phyloP scores from a whole-genome alignment of 805 yeast species.

The Kazachstania bromeliacearum region DNA sequence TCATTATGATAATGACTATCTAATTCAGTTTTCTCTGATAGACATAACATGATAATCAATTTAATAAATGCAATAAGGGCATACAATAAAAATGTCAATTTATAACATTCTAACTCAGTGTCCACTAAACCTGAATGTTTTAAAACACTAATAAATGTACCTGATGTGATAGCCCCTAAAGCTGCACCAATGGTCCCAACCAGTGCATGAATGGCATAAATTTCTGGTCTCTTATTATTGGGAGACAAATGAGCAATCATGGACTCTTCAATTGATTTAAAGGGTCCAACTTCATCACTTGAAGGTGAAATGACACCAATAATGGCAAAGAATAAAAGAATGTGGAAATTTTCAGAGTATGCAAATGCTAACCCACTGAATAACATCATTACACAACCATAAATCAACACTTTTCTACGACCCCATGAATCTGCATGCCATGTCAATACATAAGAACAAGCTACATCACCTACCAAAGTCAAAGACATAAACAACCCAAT shows the following conservation, averaged over 20 bases:
- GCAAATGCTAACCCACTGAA: conserved; percentile 58
- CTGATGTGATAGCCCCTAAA: conserved; percentile 57
- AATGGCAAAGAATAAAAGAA: conserved; percentile 62
- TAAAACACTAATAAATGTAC: conserved; percentile 44
- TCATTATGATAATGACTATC: conserved; percentile 18
- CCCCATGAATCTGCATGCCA: conserved; percentile 73
- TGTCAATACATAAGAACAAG: conserved; percentile 58
- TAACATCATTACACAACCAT: conserved; percentile 62
- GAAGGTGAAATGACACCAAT: conserved; percentile 82
- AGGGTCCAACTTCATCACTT: conserved; percentile 88
- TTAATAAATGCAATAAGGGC: conserved; percentile 46
- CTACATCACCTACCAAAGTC: conserved; percentile 71
- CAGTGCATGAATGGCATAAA: conserved; percentile 67
- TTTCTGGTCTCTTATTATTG: conserved; percentile 51
- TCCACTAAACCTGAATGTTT: conserved; percentile 28
- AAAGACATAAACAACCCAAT: conserved; percentile 78
- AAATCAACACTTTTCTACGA: conserved; percentile 49
- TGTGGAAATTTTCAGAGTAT: conserved; percentile 40
- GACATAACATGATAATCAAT: conserved; percentile 38
- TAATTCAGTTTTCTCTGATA: conserved; percentile 47
- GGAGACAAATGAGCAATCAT: conserved; percentile 72
- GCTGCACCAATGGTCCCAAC: conserved; percentile 67
- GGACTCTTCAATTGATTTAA: conserved; percentile 77
- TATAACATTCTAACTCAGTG: conserved; percentile 38
- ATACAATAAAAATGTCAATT: conserved; percentile 48